Conservation (phyloP, 2,329 filamentous ascomycete species). For the Ophiocordyceps unilateralis region DNA sequence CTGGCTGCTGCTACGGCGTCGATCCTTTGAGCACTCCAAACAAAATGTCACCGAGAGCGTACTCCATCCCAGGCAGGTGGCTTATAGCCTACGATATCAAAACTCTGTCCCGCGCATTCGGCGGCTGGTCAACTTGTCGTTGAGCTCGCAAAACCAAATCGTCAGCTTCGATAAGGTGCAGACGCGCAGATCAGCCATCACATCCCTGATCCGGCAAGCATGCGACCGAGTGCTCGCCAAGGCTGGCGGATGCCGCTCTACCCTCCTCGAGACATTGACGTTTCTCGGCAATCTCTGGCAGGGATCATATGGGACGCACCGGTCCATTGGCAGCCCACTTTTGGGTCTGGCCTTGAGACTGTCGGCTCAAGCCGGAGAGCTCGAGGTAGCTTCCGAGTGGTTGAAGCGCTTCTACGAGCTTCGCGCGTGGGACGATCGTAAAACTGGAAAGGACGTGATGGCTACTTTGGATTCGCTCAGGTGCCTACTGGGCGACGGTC, state of each 20-base stretch:
- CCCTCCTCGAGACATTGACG: constrained; percentile 10
- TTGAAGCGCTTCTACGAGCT: constrained; percentile 7
- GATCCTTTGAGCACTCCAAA: constrained; percentile 3
- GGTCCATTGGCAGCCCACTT: constrained; percentile 11
- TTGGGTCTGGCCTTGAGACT: constrained; percentile 13
- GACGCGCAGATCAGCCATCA: constrained; percentile 2
- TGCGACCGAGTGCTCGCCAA: constrained; percentile 7
- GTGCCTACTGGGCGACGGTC: not conserved
- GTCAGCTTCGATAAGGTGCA: constrained; percentile 5
- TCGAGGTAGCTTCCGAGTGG: constrained; percentile 9
- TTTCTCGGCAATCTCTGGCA: constrained; percentile 24
- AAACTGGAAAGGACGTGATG: constrained; percentile 7
- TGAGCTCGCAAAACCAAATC: constrained; percentile 8
- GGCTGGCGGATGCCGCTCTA: not conserved
- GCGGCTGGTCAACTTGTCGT: constrained; percentile 12
- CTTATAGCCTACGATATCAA: constrained; percentile 7
- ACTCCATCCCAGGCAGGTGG: constrained; percentile 5
- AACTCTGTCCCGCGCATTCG: constrained; percentile 12
- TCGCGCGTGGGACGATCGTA: constrained; percentile 4
- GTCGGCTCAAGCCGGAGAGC: constrained; percentile 11
- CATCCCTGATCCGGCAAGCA: constrained; percentile 7
- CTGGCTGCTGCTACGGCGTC: constrained; percentile 17
- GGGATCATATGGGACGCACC: constrained; percentile 10
- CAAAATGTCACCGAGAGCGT: constrained; percentile 1
- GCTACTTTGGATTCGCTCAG: constrained; percentile 7